Conservation (phyloP, 179 eudicot species). For the Nepenthes alata region DNA sequence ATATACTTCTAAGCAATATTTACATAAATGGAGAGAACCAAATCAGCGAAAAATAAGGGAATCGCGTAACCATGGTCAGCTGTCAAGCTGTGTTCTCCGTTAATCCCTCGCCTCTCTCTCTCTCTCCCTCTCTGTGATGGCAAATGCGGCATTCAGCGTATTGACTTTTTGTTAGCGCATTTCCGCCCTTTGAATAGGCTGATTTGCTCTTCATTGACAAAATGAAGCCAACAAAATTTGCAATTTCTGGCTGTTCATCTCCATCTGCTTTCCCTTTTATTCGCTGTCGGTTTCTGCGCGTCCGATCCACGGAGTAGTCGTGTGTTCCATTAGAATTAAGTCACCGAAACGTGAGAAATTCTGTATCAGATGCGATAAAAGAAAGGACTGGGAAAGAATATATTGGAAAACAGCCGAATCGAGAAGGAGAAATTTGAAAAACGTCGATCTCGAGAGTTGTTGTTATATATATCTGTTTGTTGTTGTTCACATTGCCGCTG, state of each 20-base stretch:
- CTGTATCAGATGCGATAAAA: background rate
- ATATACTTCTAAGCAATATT: too few relatives aligned
- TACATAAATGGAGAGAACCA: too few relatives aligned
- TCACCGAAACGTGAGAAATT: background rate
- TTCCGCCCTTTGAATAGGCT: too few relatives aligned
- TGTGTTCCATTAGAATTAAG: background rate
- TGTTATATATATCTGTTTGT: background rate
- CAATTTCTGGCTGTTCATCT: background rate
- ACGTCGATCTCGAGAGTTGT: background rate
- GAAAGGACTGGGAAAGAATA: background rate
- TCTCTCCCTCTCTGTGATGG: slow-evolving; percentile 1
- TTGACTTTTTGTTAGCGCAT: too few relatives aligned
- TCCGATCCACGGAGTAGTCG: slow-evolving; percentile 13
- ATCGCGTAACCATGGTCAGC: too few relatives aligned
- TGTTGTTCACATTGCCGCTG: background rate
- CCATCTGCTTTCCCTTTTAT: background rate
- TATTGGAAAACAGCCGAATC: background rate
- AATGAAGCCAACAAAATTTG: too few relatives aligned
- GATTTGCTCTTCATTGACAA: too few relatives aligned
- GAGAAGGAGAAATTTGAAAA: background rate
- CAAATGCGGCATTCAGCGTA: background rate
- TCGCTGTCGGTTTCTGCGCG: slow-evolving; percentile 8
- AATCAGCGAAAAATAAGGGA: too few relatives aligned
- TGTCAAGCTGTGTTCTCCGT: background rate
- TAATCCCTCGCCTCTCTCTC: slow-evolving; percentile 1